Conservation (phyloP, 768 basidiomycete genomes). For the Pleurotus eryngii region DNA sequence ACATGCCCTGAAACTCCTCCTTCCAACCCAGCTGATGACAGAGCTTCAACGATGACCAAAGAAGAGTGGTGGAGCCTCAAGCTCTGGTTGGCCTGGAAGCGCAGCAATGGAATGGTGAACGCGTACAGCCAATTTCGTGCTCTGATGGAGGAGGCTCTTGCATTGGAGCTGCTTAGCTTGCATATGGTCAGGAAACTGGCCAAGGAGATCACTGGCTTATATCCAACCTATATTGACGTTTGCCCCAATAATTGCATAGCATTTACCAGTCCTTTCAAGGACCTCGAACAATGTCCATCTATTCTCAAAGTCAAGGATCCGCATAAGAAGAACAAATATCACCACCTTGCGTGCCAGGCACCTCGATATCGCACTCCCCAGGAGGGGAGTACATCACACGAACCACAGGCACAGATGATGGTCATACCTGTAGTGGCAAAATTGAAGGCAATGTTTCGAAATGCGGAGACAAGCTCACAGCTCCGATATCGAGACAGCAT, state of each 20-base stretch:
- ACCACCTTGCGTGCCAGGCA: constrained; percentile 9
- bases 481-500: constrained; percentile 20
- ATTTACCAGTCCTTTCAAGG: constrained; percentile 18
- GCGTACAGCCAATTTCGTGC: constrained; percentile 18
- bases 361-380: constrained; percentile 8
- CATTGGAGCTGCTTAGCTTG: constrained; percentile 16
- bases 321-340: neutral
- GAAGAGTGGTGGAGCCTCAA: constrained; percentile 12
- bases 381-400: neutral
- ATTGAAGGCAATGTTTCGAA: constrained; percentile 24
- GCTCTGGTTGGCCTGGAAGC: constrained; percentile 21
- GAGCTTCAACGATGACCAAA: neutral
- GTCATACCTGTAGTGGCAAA: constrained; percentile 20
- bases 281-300: constrained; percentile 12
- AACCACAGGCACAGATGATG: constrained; percentile 19
- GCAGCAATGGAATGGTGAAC: constrained; percentile 20
- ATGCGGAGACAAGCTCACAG: constrained; percentile 20
- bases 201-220: constrained; percentile 12
- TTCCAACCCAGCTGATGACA: neutral
- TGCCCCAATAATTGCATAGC: constrained; percentile 24
- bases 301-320: constrained; percentile 5
- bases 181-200: constrained; percentile 16
- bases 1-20: neutral
- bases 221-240: constrained; percentile 17
- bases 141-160: constrained; percentile 15